Percentiles rank a stretch among this genome's conserved stretches.
These are phyloP conservation scores for Acorus gramineus DNA, from an alignment of 106 monocot genomes.

Conservation along the genomic window DNA sequence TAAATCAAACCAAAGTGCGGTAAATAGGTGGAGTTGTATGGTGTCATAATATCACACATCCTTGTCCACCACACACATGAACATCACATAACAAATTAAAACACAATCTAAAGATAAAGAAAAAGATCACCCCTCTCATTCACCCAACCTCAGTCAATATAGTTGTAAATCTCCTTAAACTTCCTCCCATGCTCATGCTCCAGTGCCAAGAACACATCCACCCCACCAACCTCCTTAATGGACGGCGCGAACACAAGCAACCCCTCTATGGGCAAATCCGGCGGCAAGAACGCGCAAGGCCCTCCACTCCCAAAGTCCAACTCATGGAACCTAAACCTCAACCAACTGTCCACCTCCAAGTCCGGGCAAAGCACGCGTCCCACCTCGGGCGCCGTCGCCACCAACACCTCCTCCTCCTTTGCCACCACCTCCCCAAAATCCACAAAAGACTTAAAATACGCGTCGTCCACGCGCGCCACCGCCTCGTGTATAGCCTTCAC, in stretches of 20 bases:
- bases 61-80: too few relatives aligned
- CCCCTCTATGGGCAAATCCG: not conserved
- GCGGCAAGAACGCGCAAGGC: not conserved
- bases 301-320: not conserved
- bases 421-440: constrained; percentile 16
- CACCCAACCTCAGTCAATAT: too few relatives aligned
- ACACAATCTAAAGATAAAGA: too few relatives aligned
- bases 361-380: not conserved
- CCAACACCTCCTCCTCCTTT: not conserved
- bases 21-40: too few relatives aligned
- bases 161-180: not conserved
- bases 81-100: too few relatives aligned
- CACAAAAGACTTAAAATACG: constrained; percentile 26
- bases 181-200: not conserved
- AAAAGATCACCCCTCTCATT: too few relatives aligned
- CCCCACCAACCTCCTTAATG: not conserved
- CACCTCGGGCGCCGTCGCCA: not conserved
- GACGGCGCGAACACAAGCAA: not conserved
- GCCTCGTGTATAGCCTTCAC: constrained; percentile 8
- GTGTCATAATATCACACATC: too few relatives aligned
- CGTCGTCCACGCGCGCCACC: constrained; percentile 13
- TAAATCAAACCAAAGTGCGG: too few relatives aligned
- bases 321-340: not conserved
- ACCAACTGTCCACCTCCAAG: constrained; percentile 1
- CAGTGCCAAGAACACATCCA: not conserved